A percentile compares a stretch with the other conserved stretches of the same genome.
Conservation (phyloP, 202 grass and related monocot genomes). For the Cymbopogon flexuosus region DNA sequence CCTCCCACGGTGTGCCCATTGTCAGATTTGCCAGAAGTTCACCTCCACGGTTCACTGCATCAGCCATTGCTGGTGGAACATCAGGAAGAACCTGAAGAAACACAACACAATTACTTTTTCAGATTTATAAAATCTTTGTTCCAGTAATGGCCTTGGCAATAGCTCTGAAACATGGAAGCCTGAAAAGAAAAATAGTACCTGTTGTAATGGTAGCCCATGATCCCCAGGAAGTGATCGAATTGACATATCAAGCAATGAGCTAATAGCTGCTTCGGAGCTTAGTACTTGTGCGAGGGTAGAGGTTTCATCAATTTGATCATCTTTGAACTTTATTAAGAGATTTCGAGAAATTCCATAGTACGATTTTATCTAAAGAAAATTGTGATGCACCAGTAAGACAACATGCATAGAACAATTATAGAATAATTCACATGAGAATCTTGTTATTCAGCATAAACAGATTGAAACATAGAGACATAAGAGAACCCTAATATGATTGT, state of each 20-base stretch:
- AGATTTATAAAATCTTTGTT: background rate
- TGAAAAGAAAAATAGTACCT: conserved; percentile 37
- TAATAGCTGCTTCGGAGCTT: conserved; percentile 83
- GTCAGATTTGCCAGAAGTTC: conserved; percentile 69
- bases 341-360: conserved; percentile 94
- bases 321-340: conserved; percentile 91
- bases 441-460: background rate
- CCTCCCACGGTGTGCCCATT: conserved; percentile 81
- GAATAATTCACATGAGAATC: background rate
- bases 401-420: conserved; percentile 1
- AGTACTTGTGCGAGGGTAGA: conserved; percentile 72
- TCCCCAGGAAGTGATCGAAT: conserved; percentile 82
- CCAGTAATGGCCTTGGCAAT: background rate
- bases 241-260: conserved; percentile 79
- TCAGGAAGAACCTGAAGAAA: conserved; percentile 74
- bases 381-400: background rate
- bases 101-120: background rate
- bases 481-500: background rate
- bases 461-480: background rate
- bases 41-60: conserved; percentile 81
- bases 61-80: conserved; percentile 87
- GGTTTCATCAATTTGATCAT: conserved; percentile 97
- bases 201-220: conserved; percentile 82
- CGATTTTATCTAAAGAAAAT: conserved; percentile 68
- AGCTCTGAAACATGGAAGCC: background rate